Conservation (phyloP, 2,329 filamentous ascomycete genomes). For the Calycina marina region DNA sequence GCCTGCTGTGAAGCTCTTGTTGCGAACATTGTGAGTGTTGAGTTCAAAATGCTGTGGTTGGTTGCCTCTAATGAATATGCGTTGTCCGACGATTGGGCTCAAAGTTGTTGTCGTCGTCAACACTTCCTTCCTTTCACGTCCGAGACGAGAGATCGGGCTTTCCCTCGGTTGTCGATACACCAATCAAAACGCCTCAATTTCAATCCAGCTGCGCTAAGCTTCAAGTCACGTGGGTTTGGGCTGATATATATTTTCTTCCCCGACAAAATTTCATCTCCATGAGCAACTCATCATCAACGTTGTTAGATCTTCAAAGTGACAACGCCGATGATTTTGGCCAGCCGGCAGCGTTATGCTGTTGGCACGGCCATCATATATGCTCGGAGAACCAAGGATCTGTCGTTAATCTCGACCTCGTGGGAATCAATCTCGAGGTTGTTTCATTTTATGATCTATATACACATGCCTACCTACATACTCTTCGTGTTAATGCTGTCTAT, state of each 20-base stretch:
- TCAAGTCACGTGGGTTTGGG: slow-evolving; percentile 7
- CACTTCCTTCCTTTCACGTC: background rate
- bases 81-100: background rate
- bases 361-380: slow-evolving; percentile 15
- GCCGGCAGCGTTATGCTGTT: slow-evolving; percentile 21
- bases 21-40: slow-evolving; percentile 26
- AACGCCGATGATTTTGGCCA: slow-evolving; percentile 14
- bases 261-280: slow-evolving; percentile 9
- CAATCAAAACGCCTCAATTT: slow-evolving; percentile 10
- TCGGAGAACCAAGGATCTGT: slow-evolving; percentile 25
- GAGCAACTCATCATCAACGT: slow-evolving; percentile 23
- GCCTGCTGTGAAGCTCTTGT: slow-evolving; percentile 29
- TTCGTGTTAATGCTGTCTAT: no score
- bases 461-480: background rate
- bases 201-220: slow-evolving; percentile 6
- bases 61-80: slow-evolving; percentile 2
- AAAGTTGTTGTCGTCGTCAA: slow-evolving; percentile 15
- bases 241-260: slow-evolving; percentile 8
- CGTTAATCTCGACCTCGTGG: slow-evolving; percentile 27
- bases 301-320: slow-evolving; percentile 18
- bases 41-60: slow-evolving; percentile 3
- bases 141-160: slow-evolving; percentile 10
- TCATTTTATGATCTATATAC: slow-evolving; percentile 27
- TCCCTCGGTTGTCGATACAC: slow-evolving; percentile 1
- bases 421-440: slow-evolving; percentile 23